Evolutionary conservation across 768 basidiomycete species (phyloP), one percentile per base, ranked within the genome.

Genomic region (Trametes maxima): DNA sequence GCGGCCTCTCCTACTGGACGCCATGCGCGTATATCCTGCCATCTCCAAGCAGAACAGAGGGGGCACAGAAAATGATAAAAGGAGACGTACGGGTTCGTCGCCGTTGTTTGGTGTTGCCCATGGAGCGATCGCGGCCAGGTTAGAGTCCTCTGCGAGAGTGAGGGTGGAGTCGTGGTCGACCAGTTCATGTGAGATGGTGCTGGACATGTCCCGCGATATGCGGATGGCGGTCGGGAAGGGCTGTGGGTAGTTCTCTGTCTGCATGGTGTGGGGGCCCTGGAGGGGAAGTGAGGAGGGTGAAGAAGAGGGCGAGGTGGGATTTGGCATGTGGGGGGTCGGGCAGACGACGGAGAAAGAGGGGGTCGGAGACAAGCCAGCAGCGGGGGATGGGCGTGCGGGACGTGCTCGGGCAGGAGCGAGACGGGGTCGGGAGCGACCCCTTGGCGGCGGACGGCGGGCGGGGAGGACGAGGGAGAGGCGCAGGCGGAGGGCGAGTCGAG

Each of bases 251-350:
- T 33, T 19, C 19, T 59, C 62, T 12, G 68, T 51, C 67, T 67
- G 43, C 71, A 66, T 60, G 57, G 45, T 40, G 68, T 65, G 51
- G 8, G 65, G 60, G 40, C 62, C 67, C 63, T 65, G 56, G 33
- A 61, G 65, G 67, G 57, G 68, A 66, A 65, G 66, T 66, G 66
- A 55, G 59, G 62, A 46, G 55, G 67, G 28, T 42, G 51, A 37
- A 67, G 68, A 62, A 43, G 54, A 47, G 35, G 55, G 65, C 58
- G 70, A 67, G 62, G 42, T 62, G 12, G 60, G 19, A 39, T 25
- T 65, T 43, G 66, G 61, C 66, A 72, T 50, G 59, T 44, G 33
- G 66, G 65, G 47, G 60, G 55, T 10, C 40, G 57, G 25, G 50
- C 54, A 17, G 17, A 48, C 28, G 37, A 48, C 35, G 48, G 47